phyloP scores from a whole-genome alignment of 306 rosid species.

The Erythrophleum fordii region DNA sequence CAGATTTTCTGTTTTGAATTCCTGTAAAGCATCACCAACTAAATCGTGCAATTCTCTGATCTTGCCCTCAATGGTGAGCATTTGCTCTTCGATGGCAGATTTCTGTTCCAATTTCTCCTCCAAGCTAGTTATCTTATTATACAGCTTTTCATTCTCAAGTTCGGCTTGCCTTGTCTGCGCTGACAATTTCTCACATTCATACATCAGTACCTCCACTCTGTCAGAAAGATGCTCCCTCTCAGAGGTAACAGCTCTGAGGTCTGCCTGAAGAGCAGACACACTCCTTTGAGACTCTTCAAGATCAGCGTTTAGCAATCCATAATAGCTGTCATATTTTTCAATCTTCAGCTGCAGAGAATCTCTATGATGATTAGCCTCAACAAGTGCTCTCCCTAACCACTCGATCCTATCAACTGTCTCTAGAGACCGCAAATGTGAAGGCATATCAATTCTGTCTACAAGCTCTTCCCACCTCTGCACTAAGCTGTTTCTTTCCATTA shows the following conservation, averaged over 20 bases:
- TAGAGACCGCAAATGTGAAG: constrained; percentile 73
- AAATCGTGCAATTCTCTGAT: constrained; percentile 65
- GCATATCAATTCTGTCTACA: constrained; percentile 81
- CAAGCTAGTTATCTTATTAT: constrained; percentile 56
- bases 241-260: constrained; percentile 51
- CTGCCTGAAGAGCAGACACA: constrained; percentile 63
- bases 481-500: constrained; percentile 85
- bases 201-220: constrained; percentile 55
- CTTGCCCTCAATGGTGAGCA: constrained; percentile 53
- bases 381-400: constrained; percentile 75
- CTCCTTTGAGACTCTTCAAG: constrained; percentile 73
- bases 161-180: constrained; percentile 55
- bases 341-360: constrained; percentile 77
- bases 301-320: constrained; percentile 72
- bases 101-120: constrained; percentile 58
- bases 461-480: constrained; percentile 96
- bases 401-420: constrained; percentile 87
- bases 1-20: constrained; percentile 47
- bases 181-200: constrained; percentile 60
- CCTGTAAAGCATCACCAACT: constrained; percentile 62
- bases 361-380: constrained; percentile 67
- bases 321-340: constrained; percentile 67
- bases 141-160: constrained; percentile 65
- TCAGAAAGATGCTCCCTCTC: constrained; percentile 70
- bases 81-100: constrained; percentile 51